Evolutionary conservation across 2,329 filamentous ascomycete species (phyloP), one percentile per base, ranked within the genome.

Genomic region (Clarireedia paspali): DNA sequence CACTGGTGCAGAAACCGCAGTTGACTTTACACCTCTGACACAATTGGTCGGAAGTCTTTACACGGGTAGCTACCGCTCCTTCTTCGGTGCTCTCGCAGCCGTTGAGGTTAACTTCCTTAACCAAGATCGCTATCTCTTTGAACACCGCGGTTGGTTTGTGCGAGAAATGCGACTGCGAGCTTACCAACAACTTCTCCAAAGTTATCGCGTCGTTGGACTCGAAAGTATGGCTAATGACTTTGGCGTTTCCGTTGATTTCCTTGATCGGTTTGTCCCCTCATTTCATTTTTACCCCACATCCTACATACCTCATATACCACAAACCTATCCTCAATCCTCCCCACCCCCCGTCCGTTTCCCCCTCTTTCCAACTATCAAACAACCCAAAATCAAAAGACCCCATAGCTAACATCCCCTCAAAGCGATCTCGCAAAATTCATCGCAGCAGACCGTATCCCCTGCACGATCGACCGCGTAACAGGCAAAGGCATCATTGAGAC

Each of bases 401-500:
- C 27, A 30, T 30, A 27, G 15, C 50, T 53, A 47, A 53, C 23
- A 34, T 45, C 15, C 30, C 3, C 12, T 0, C 34, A 2, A 56
- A 95, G 90, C 71, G 94, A 99, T 69, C 84, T 99, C 56, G 91
- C 92, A 70, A 94, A 91, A 68, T 99, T 99, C 75, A 97, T 99
- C 68, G 94, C 94, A 15, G 91, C 85, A 62, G 90, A 92, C 70
- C 87, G 92, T 65, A 92, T 99, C 68, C 86, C 91, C 52, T 97
- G 94, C 79, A 97, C 91, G 24, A 97, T 99, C 66, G 94, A 99
- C 74, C 89, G 94, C 54, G 94, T 99, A 62, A 89, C 91, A 58
- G 94, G 92, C 63, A 94, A 95, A 72, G 92, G 92, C 52, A 88
- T 97, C 65, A 97, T 99, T 67, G 94, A 97, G 80, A 99, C 94